Conservation (phyloP, 192 early-diverging fungal genomes). For the Mortierella antarctica region DNA sequence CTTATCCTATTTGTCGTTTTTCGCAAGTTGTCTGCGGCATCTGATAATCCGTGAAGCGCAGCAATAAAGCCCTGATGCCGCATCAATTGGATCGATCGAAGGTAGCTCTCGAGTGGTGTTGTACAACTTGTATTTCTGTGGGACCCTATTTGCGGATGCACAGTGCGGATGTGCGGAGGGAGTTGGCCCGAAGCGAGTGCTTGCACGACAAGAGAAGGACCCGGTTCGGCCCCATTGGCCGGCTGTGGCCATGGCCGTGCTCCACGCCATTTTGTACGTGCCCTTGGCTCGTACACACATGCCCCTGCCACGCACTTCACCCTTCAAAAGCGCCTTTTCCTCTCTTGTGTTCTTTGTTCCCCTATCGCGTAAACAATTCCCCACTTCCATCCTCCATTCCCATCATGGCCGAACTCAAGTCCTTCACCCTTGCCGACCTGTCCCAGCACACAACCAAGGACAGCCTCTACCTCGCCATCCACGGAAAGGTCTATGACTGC, state of each 20-base stretch:
- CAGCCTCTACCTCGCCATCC: constrained; percentile 83
- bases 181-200: no score
- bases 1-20: constrained; percentile 89
- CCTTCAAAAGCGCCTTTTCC: not conserved
- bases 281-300: not conserved
- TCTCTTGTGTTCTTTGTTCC: not conserved
- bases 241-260: no score
- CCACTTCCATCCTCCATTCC: constrained; percentile 1
- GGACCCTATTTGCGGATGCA: no score
- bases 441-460: constrained; percentile 75
- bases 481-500: constrained; percentile 82
- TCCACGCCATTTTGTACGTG: no score
- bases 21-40: constrained; percentile 68
- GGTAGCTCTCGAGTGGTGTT: no score
- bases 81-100: no score
- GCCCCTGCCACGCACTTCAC: not conserved
- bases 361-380: not conserved
- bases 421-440: constrained; percentile 74
- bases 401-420: constrained; percentile 58
- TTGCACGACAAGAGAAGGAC: no score
- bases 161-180: no score
- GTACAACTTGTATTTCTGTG: no score
- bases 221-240: no score
- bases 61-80: no score
- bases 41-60: no score